Base-by-base conservation (phyloP, 2,329 filamentous ascomycete genomes). In the Orbilia quercus region DNA sequence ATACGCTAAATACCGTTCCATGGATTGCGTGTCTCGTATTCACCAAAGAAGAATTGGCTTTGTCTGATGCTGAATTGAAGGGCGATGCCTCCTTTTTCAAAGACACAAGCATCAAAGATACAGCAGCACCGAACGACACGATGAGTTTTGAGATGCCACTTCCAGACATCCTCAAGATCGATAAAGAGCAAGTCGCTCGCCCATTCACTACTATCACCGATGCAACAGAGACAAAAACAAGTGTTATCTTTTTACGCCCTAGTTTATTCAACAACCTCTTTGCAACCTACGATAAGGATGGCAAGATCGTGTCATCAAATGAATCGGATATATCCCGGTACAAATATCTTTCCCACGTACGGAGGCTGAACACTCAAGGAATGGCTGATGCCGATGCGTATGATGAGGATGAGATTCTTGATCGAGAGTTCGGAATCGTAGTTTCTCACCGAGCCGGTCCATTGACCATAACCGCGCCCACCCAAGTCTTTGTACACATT, bases 1-100 rank as follows among this genome's bases (percentile, higher is more conserved):
- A 31, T 31, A 31, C 28, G 28, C 28, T 31, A 9, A 80, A 79
- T 55, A 47, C 66, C 0, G 78, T 81, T 6, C 82, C 83, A 0
- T 84, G 83, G 83, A 75, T 84, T 1, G 80, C 78, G 0, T 31
- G 83, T 0, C 48, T 82, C 0, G 76, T 79, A 3, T 83, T 83
- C 70, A 77, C 78, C 4, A 75, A 77, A 2, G 80, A 82, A 1
- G 82, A 83, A 70, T 77, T 84, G 4, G 42, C 72, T 0, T 50
- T 82, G 0, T 66, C 63, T 0, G n/a, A 54, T 0, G 71, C 60
- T 1, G 75, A 78, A 6, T 55, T 79, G 0, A 70, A 40, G 11
- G 36, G 44, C 22, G 25, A 36, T 7, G 34, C 16, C 22, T 28
- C 42, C 12, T 42, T 67, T 9, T 67, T 62, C 34, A 71, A 75